These are phyloP conservation scores for Teunomyces tritomae DNA, from an alignment of 805 yeast genomes.

Conservation along the genomic window DNA sequence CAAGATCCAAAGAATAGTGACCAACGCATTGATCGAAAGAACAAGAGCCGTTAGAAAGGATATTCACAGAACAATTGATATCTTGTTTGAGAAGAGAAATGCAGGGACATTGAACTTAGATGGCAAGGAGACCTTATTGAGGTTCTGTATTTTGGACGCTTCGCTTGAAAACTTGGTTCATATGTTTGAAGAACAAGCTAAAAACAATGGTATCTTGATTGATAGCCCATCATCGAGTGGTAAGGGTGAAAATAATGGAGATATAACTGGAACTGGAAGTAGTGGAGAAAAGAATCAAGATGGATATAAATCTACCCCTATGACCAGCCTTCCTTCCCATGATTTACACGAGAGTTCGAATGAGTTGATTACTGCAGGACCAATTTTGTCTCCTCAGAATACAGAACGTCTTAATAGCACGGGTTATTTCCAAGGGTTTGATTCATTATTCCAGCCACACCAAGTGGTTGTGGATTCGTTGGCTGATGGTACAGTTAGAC, in stretches of 20 bases:
- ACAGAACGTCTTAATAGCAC: constrained; percentile 15
- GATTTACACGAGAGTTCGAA: constrained; percentile 47
- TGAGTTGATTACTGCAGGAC: constrained; percentile 53
- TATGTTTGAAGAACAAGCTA: constrained; percentile 45
- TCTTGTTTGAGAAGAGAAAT: constrained; percentile 45
- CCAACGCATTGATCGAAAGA: constrained; percentile 50
- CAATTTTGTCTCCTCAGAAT: constrained; percentile 48
- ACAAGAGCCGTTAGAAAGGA: constrained; percentile 49
- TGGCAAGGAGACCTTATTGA: constrained; percentile 52
- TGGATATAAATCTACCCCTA: neutral
- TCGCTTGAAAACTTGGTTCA: constrained; percentile 52
- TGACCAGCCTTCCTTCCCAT: constrained; percentile 5
- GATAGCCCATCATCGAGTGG: neutral
- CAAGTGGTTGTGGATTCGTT: constrained; percentile 68
- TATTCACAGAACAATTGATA: constrained; percentile 51
- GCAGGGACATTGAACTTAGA: constrained; percentile 48
- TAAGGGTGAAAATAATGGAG: neutral
- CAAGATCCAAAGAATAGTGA: constrained; percentile 43
- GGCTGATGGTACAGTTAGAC: constrained; percentile 48
- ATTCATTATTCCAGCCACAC: constrained; percentile 53
- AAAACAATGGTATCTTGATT: constrained; percentile 14
- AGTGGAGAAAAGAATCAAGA: neutral
- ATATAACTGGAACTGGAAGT: neutral
- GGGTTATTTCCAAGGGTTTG: constrained; percentile 21
- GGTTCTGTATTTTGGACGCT: constrained; percentile 54